Evolutionary conservation across 1,139 yeast genomes (phyloP).

Genomic region (Hansenula sp.): DNA sequence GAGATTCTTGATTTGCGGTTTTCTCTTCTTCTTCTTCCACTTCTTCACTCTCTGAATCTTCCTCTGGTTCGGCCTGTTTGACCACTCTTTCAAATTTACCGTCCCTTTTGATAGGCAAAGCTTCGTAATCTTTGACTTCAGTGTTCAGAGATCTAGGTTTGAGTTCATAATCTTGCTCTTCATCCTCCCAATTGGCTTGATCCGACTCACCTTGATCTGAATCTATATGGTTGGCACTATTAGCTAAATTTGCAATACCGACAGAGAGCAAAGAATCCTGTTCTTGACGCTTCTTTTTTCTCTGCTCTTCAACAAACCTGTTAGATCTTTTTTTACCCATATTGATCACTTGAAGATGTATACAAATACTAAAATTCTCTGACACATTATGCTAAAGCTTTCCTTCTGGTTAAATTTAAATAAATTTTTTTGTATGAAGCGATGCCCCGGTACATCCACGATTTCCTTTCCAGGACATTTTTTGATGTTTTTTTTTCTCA

Average conservation of each 20-base stretch:
- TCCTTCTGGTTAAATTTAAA: neutral
- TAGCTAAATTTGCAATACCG: constrained; percentile 38
- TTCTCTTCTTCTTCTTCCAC: constrained; percentile 25
- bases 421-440: neutral
- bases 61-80: constrained; percentile 25
- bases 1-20: constrained; percentile 24
- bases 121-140: constrained; percentile 52
- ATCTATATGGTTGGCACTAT: constrained; percentile 24
- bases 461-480: constrained; percentile 2
- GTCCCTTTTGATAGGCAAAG: constrained; percentile 75
- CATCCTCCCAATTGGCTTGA: constrained; percentile 43
- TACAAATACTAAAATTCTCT: neutral
- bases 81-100: constrained; percentile 68
- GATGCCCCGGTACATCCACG: neutral
- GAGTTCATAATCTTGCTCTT: constrained; percentile 67
- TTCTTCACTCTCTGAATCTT: constrained; percentile 24
- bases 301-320: constrained; percentile 36
- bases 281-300: constrained; percentile 44
- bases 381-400: neutral
- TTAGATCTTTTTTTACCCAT: constrained; percentile 48
- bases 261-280: constrained; percentile 45
- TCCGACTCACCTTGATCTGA: constrained; percentile 15
- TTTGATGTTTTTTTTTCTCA: constrained; percentile 3
- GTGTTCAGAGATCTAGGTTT: constrained; percentile 46
- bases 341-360: neutral